Conservation (phyloP, 2,329 filamentous ascomycete species). For the Sphaceloma murrayae region DNA sequence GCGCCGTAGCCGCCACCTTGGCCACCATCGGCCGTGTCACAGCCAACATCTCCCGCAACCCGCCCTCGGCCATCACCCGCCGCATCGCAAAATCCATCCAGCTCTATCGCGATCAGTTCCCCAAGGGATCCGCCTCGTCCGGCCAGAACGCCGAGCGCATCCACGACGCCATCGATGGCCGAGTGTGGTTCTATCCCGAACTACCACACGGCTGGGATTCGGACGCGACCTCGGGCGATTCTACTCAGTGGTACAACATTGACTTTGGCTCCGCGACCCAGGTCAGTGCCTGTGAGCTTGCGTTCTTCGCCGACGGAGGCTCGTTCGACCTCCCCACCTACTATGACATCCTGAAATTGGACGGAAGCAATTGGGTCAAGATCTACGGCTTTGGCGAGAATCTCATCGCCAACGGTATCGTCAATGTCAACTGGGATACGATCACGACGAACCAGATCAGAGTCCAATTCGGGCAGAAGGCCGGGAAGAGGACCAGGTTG, state of each 20-base stretch:
- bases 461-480: slow-evolving; percentile 28
- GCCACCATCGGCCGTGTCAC: slow-evolving; percentile 24
- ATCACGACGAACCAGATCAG: slow-evolving; percentile 25
- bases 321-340: slow-evolving; percentile 26
- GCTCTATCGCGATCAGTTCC: slow-evolving; percentile 27
- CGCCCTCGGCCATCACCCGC: slow-evolving; percentile 25
- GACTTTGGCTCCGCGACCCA: slow-evolving; percentile 29
- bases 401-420: slow-evolving; percentile 32
- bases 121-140: slow-evolving; percentile 28
- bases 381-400: slow-evolving; percentile 22
- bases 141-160: slow-evolving; percentile 24
- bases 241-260: slow-evolving; percentile 31
- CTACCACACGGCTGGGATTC: slow-evolving; percentile 34
- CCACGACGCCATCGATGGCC: slow-evolving; percentile 33
- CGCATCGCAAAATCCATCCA: slow-evolving; percentile 32
- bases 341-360: slow-evolving; percentile 27
- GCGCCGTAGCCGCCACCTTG: slow-evolving; percentile 27
- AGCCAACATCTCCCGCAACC: slow-evolving; percentile 21
- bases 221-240: slow-evolving; percentile 23
- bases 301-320: slow-evolving; percentile 28
- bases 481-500: slow-evolving; percentile 28
- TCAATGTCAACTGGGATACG: slow-evolving; percentile 26
- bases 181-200: slow-evolving; percentile 34
- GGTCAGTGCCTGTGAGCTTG: slow-evolving; percentile 30
- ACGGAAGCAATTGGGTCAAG: slow-evolving; percentile 26